These are phyloP conservation scores for Penicillium odoratum DNA, from an alignment of 495 filamentous ascomycete species.

Conservation along the genomic window DNA sequence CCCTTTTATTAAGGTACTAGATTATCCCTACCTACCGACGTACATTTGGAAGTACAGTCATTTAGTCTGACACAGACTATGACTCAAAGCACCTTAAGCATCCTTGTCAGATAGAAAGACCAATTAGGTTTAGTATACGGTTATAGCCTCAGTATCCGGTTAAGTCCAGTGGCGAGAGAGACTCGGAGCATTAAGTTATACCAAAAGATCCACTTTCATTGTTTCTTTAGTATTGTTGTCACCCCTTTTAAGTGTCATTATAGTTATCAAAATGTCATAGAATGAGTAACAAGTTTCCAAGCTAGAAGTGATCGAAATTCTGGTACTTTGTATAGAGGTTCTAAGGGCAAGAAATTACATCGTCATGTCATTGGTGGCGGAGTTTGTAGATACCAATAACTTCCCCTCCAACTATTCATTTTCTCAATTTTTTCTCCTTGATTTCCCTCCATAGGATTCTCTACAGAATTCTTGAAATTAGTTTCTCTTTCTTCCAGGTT, in stretches of 20 bases:
- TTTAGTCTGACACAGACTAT: background rate
- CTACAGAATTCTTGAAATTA: background rate
- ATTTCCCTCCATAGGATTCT: background rate
- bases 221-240: background rate
- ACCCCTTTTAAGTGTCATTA: no score
- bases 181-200: no score
- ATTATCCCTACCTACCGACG: background rate
- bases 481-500: background rate
- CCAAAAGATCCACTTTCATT: background rate
- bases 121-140: background rate
- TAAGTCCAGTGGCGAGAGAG: background rate
- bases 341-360: background rate
- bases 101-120: background rate
- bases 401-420: background rate
- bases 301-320: background rate
- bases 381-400: slow-evolving; percentile 2
- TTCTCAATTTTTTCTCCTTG: background rate
- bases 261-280: no score
- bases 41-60: background rate
- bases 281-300: no score
- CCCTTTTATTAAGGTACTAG: slow-evolving; percentile 5
- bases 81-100: background rate
- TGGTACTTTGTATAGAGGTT: background rate
- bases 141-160: background rate
- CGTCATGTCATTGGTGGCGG: slow-evolving; percentile 8